Evolutionary conservation across 495 filamentous ascomycete genomes (phyloP).

Genomic region (Aspergillus affinis): DNA sequence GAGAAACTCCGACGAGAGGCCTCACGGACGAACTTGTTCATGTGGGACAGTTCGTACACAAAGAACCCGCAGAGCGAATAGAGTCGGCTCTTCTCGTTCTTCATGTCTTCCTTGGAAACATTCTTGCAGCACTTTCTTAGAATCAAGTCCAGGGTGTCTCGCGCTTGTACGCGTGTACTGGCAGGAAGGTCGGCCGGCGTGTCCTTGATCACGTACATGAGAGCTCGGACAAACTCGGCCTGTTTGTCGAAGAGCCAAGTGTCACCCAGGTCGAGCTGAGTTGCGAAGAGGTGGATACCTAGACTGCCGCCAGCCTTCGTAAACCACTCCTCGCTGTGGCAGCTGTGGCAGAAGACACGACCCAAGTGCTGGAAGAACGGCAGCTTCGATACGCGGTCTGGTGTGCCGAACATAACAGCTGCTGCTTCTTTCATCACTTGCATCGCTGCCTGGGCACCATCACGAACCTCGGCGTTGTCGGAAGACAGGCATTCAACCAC

Average conservation of each 20-base stretch:
- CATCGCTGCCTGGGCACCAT: constrained; percentile 77
- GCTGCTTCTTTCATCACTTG: constrained; percentile 74
- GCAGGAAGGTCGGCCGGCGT: constrained; percentile 90
- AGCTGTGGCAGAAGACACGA: constrained; percentile 85
- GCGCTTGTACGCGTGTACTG: constrained; percentile 75
- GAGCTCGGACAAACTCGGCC: constrained; percentile 76
- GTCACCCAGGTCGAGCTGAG: constrained; percentile 78
- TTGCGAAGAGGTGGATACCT: constrained; percentile 81
- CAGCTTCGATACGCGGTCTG: constrained; percentile 65
- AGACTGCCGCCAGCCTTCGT: constrained; percentile 88
- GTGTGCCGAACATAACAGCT: constrained; percentile 74
- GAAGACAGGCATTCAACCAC: constrained; percentile 85
- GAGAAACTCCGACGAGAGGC: constrained; percentile 77
- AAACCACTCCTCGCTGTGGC: constrained; percentile 97
- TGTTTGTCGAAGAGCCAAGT: constrained; percentile 78
- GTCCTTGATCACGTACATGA: constrained; percentile 97
- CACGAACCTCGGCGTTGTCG: constrained; percentile 74
- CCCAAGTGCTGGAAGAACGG: constrained; percentile 80
- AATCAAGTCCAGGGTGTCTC: constrained; percentile 76
- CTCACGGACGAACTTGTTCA: constrained; percentile 90
- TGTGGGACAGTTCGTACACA: constrained; percentile 83
- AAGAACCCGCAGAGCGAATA: constrained; percentile 77
- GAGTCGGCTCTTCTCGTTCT: constrained; percentile 63
- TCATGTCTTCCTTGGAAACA: constrained; percentile 71
- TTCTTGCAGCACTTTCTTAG: constrained; percentile 72